phyloP scores from a whole-genome alignment of 306 rosid genomes.

The Potentilla sterilis region DNA sequence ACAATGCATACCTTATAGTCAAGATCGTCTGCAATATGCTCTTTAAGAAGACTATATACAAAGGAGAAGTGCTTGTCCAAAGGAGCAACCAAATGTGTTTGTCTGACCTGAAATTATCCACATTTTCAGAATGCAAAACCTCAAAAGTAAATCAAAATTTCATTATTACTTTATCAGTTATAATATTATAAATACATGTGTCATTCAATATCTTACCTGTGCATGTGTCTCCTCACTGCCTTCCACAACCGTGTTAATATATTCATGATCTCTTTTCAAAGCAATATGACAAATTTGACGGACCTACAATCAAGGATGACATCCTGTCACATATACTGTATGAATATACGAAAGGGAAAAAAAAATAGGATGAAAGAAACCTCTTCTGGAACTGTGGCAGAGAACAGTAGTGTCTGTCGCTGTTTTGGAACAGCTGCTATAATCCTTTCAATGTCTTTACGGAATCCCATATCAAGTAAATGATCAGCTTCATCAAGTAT shows the following conservation, averaged over 20 bases:
- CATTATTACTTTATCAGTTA: not conserved
- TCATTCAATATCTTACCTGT: constrained; percentile 46
- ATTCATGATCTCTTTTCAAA: constrained; percentile 85
- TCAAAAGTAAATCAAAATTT: not conserved
- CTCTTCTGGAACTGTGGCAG: constrained; percentile 95
- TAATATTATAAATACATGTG: not conserved
- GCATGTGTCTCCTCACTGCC: constrained; percentile 93
- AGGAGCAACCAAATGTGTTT: constrained; percentile 71
- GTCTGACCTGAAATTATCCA: constrained; percentile 73
- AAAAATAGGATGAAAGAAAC: constrained; percentile 32
- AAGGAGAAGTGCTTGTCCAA: constrained; percentile 73
- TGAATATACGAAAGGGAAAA: not conserved
- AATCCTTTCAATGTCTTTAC: constrained; percentile 86
- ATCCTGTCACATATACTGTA: not conserved
- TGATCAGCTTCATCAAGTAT: constrained; percentile 99
- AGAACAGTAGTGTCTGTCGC: constrained; percentile 85
- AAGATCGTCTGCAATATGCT: constrained; percentile 82
- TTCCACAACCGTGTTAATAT: constrained; percentile 75
- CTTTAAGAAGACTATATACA: constrained; percentile 67
- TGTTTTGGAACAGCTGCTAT: constrained; percentile 85
- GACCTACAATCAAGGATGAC: constrained; percentile 54
- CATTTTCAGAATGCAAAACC: constrained; percentile 10
- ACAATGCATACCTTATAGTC: constrained; percentile 75
- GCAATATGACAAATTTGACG: constrained; percentile 92
- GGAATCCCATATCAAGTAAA: constrained; percentile 96